Percentiles rank a stretch among this genome's conserved stretches.
phyloP scores from a whole-genome alignment of 192 early-diverging fungal genomes.

The Thoreauomyces humboldtii region DNA sequence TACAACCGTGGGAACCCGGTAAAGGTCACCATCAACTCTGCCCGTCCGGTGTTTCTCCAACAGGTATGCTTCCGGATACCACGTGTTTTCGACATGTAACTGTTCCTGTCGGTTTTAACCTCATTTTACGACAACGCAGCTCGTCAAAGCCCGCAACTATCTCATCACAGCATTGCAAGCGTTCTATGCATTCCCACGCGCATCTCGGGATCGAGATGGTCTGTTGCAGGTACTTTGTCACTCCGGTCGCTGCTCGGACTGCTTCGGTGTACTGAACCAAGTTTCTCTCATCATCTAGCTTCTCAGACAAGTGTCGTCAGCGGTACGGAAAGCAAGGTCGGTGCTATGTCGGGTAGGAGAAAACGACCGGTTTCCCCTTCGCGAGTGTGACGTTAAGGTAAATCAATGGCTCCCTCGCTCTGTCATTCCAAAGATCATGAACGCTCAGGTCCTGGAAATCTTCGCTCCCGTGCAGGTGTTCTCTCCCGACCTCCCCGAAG shows the following conservation, averaged over 20 bases:
- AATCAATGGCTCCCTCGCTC: too few relatives aligned
- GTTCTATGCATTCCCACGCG: background rate
- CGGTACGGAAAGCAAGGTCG: constrained; percentile 6
- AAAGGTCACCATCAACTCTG: constrained; percentile 28
- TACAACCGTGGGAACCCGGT: constrained; percentile 28
- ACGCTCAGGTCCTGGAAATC: too few relatives aligned
- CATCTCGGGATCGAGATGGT: background rate
- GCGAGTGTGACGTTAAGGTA: constrained; percentile 28
- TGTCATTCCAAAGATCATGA: too few relatives aligned
- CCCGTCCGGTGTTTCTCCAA: constrained; percentile 9
- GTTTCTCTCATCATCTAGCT: too few relatives aligned
- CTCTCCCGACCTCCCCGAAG: constrained; percentile 44
- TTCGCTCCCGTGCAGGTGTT: too few relatives aligned
- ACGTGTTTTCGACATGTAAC: background rate
- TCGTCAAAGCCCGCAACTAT: constrained; percentile 24
- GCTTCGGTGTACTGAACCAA: too few relatives aligned
- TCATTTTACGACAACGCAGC: too few relatives aligned
- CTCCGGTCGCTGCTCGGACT: too few relatives aligned
- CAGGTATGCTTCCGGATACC: constrained; percentile 10
- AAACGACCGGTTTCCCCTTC: constrained; percentile 15
- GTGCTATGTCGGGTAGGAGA: constrained; percentile 8
- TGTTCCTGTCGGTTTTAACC: too few relatives aligned
- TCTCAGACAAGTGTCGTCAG: background rate
- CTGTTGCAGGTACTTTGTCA: constrained; percentile 11
- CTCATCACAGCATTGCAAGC: constrained; percentile 22